These are phyloP conservation scores for Emmonsiellopsis sp. DNA, from an alignment of 2,329 filamentous ascomycete species.

Conservation along the genomic window DNA sequence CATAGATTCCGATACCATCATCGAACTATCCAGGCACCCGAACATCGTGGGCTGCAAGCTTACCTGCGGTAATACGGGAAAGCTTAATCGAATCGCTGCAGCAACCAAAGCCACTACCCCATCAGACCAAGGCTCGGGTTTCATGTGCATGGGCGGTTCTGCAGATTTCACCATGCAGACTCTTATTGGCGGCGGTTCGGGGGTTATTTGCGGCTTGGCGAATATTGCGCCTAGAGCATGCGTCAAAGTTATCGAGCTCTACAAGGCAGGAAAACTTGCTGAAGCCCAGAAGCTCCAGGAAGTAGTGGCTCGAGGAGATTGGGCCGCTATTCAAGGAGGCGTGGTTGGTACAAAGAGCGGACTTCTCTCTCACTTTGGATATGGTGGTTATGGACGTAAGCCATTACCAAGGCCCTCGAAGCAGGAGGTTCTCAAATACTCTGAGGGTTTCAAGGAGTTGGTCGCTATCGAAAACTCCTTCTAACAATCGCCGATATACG, in stretches of 20 bases:
- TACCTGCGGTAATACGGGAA: conserved; percentile 84
- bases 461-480: conserved; percentile 11
- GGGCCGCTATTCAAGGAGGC: conserved; percentile 59
- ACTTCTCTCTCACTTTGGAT: conserved; percentile 53
- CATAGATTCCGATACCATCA: conserved; percentile 80
- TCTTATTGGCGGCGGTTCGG: conserved; percentile 58
- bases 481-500: not conserved
- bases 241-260: conserved; percentile 51
- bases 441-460: conserved; percentile 70
- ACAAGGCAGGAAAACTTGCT: conserved; percentile 47
- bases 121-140: conserved; percentile 21
- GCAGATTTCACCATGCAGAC: conserved; percentile 67
- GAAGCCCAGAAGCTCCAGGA: conserved; percentile 58
- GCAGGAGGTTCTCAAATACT: conserved; percentile 93
- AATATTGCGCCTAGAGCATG: conserved; percentile 62
- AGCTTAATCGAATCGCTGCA: conserved; percentile 61
- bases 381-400: conserved; percentile 53
- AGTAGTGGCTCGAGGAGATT: conserved; percentile 57
- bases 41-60: conserved; percentile 88
- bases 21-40: conserved; percentile 66
- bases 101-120: conserved; percentile 4
- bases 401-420: conserved; percentile 44
- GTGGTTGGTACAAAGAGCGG: conserved; percentile 61
- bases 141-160: conserved; percentile 63
- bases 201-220: conserved; percentile 61